Base-by-base conservation (phyloP, 345 rosid species). In the Dipteronia sinensis region DNA sequence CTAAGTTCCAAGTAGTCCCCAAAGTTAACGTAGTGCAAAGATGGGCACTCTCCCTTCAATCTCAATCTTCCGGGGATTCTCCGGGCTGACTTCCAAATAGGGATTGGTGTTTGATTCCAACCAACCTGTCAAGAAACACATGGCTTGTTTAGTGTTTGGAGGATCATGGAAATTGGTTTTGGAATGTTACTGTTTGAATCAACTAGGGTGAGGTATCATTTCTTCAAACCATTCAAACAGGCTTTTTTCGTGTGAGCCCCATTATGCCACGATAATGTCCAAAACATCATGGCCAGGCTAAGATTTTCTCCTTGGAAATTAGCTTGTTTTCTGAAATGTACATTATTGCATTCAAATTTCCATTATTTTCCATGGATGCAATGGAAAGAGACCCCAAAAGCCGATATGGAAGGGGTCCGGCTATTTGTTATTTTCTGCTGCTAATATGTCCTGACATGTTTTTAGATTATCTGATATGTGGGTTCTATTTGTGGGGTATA, bases 91-190 rank as follows among this genome's bases (percentile, higher is more conserved):
- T 71, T 51, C 73, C 16, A 76, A 76, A 29, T 51, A 27, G 13
- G 67, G 68, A 67, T 25, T n/a, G 16, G 47, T 71, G 79, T 31
- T 72, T 23, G 77, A 69, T 80, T 76, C 85, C 74, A 29, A 51
- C 85, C 71, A 23, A 59, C 76, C 84, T 74, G 83, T 65, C 83
- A 80, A 46, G 31, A 68, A 66, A 59, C 89, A 87, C 83, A 53
- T 87, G 84, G 86, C 58, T 59, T 79, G 61, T 71, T 72, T 63
- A 46, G 79, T 77, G 78, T 75, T 77, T 76, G 72, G 74, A 29
- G 44, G 76, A 55, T 34, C 38, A 34, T 75, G 67, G 78, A 72
- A 53, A 66, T 42, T 22, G 72, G 73, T 25, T 49, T 72, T 65
- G 66, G 84, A 81, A 68, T 70, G 72, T 63, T 72, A n/a, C 69